Conservation (phyloP, 495 filamentous ascomycete genomes). For the Penicillium simplicissimum region DNA sequence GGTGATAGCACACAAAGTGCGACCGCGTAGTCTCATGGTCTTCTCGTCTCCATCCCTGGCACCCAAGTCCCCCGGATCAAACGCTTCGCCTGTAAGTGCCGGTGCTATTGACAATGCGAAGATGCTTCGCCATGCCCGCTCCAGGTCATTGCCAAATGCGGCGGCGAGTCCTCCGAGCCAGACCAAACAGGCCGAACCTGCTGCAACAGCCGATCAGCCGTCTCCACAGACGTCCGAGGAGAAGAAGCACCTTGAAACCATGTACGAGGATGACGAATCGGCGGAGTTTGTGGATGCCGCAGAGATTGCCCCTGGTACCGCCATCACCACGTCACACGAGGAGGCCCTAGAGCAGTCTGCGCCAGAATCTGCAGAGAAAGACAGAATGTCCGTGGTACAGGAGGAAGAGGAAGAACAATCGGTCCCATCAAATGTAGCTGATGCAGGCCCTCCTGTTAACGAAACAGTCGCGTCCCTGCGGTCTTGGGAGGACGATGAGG, state of each 20-base stretch:
- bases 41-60: slow-evolving; percentile 41
- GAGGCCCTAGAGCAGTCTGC: slow-evolving; percentile 8
- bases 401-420: slow-evolving; percentile 27
- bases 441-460: slow-evolving; percentile 15
- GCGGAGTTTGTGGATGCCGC: slow-evolving; percentile 31
- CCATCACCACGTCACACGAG: slow-evolving; percentile 24
- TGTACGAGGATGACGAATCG: slow-evolving; percentile 46
- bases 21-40: slow-evolving; percentile 65
- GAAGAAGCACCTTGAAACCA: slow-evolving; percentile 41
- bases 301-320: slow-evolving; percentile 25
- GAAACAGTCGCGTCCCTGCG: slow-evolving; percentile 29
- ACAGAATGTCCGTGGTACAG: slow-evolving; percentile 27
- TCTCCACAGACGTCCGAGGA: slow-evolving; percentile 38
- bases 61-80: slow-evolving; percentile 38
- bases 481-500: slow-evolving; percentile 19
- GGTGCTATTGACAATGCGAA: slow-evolving; percentile 24
- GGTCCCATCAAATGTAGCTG: not conserved
- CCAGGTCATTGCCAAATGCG: slow-evolving; percentile 54
- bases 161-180: slow-evolving; percentile 23
- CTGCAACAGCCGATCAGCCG: slow-evolving; percentile 18
- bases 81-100: slow-evolving; percentile 32
- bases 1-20: slow-evolving; percentile 48
- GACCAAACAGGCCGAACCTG: slow-evolving; percentile 16
- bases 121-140: slow-evolving; percentile 47
- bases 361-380: slow-evolving; percentile 18